A percentile compares a stretch with the other conserved stretches of the same genome.
phyloP scores from a whole-genome alignment of 352 stramenopile species.

The Phytophthora gonapodyides region DNA sequence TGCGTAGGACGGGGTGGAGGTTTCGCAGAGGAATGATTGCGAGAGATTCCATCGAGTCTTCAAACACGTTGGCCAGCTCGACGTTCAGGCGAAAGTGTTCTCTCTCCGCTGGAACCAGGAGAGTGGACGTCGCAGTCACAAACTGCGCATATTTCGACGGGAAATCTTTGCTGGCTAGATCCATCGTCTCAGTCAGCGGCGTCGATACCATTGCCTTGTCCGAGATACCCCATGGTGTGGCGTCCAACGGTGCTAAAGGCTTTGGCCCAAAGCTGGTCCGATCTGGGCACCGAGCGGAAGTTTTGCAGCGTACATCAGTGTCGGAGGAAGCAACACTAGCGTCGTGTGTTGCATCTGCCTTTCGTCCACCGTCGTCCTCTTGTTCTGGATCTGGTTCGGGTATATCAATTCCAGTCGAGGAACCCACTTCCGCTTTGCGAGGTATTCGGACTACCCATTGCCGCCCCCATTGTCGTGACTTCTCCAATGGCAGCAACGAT shows the following conservation, averaged over 20 bases:
- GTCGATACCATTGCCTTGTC: background rate
- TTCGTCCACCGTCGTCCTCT: conserved; percentile 2
- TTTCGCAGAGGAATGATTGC: conserved; percentile 30
- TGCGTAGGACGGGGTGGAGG: conserved; percentile 40
- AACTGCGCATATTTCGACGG: conserved; percentile 44
- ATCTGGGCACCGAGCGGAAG: conserved; percentile 15
- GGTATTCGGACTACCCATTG: background rate
- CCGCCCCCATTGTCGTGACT: background rate
- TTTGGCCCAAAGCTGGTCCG: background rate
- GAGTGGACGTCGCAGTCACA: conserved; percentile 25
- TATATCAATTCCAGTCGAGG: conserved; percentile 8
- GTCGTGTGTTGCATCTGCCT: background rate
- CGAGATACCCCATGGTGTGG: background rate
- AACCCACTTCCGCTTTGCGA: background rate
- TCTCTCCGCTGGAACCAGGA: conserved; percentile 27
- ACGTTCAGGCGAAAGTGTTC: conserved; percentile 37
- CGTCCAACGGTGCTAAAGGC: background rate
- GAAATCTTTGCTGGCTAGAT: conserved; percentile 28
- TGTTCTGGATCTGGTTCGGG: conserved; percentile 20
- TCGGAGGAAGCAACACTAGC: conserved; percentile 1
- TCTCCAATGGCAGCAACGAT: background rate
- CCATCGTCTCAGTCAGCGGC: conserved; percentile 16
- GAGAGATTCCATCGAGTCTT: conserved; percentile 44
- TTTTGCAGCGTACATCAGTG: conserved; percentile 13
- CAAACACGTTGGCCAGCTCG: conserved; percentile 32